These are phyloP conservation scores for Penicillium griseofulvum DNA, from an alignment of 2,329 filamentous ascomycete species.

Conservation along the genomic window DNA sequence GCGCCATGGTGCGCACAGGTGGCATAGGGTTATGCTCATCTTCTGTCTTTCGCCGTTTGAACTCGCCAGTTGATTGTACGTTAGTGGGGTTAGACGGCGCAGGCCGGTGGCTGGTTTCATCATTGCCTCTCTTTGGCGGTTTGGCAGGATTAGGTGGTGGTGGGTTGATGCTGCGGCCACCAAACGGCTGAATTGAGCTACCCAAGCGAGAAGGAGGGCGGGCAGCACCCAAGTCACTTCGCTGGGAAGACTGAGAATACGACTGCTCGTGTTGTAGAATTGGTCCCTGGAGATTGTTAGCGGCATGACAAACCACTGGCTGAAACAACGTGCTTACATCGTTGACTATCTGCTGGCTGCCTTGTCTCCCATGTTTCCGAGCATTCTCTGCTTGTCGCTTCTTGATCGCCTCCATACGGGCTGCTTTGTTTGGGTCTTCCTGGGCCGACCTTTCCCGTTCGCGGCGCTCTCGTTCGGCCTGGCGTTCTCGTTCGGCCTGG, in stretches of 20 bases:
- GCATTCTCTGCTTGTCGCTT: slow-evolving; percentile 50
- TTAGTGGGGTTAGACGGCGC: slow-evolving; percentile 39
- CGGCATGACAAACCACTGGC: not conserved
- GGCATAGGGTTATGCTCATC: slow-evolving; percentile 64
- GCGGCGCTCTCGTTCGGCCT: slow-evolving; percentile 46
- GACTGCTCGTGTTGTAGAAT: slow-evolving; percentile 32
- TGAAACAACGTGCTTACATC: slow-evolving; percentile 35
- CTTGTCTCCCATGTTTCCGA: slow-evolving; percentile 47
- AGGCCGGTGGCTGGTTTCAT: slow-evolving; percentile 52
- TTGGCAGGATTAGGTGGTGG: slow-evolving; percentile 67
- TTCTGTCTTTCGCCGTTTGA: slow-evolving; percentile 78
- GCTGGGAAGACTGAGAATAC: slow-evolving; percentile 30
- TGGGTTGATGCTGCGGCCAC: slow-evolving; percentile 58
- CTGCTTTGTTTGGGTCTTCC: slow-evolving; percentile 64
- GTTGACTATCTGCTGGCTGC: slow-evolving; percentile 38
- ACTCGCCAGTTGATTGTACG: slow-evolving; percentile 66
- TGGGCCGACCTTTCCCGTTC: slow-evolving; percentile 47
- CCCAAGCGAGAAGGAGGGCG: slow-evolving; percentile 51
- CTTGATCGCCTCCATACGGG: slow-evolving; percentile 60
- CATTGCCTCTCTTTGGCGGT: slow-evolving; percentile 68
- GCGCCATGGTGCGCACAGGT: slow-evolving; percentile 69
- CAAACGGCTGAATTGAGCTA: slow-evolving; percentile 51
- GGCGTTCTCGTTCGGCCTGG: slow-evolving; percentile 8
- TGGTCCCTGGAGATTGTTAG: slow-evolving; percentile 20
- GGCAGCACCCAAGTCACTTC: slow-evolving; percentile 51